Base-by-base conservation (phyloP, 352 stramenopile species). In the Nothophytophthora sp. region DNA sequence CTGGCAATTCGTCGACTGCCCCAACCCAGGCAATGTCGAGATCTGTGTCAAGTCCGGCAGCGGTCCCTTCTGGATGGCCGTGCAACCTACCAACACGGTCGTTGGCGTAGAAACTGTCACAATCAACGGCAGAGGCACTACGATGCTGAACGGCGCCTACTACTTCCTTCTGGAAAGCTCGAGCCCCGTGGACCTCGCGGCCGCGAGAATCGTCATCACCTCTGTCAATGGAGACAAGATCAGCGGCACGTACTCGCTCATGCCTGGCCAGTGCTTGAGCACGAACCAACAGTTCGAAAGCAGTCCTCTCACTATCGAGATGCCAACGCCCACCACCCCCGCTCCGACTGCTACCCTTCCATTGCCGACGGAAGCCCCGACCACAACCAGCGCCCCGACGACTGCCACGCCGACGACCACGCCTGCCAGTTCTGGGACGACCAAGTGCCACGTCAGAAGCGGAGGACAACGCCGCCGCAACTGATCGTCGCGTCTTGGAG, bases 1-100 rank as follows among this genome's bases (percentile, higher is more conserved):
- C 6, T 83, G 72, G 72, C 27, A 71, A 24, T 80, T 76, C 37
- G 63, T 76, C 4, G 68, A 79, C 35, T 81, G 68, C 39, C 64
- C 64, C 4, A 57, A 41, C 19, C 40, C 46, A 29, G 64, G 46
- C 0, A 71, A 52, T 5, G 45, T 76, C 37, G 55, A 76, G 30
- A 59, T 73, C 24, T 81, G 69, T 40, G 48, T 68, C 12, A 76
- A 81, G 35, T 36, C 27, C n/a, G 68, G 68, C 11, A 75, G 60
- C 46, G 70, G 60, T 46, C 49, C 40, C 12, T 73, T 53, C 24
- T 81, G 68, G 71, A 38, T 60, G 20, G 69, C 61, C 10, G 51
- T 81, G 1, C 71, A 81, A 34, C 71, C 71, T 3, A 69, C 55
- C 8, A 79, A 79, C 54, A 55, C 43, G 5, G 8, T 69, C 10